Conservation (phyloP, 1,139 yeast genomes). For the Arxiozyma telluris region DNA sequence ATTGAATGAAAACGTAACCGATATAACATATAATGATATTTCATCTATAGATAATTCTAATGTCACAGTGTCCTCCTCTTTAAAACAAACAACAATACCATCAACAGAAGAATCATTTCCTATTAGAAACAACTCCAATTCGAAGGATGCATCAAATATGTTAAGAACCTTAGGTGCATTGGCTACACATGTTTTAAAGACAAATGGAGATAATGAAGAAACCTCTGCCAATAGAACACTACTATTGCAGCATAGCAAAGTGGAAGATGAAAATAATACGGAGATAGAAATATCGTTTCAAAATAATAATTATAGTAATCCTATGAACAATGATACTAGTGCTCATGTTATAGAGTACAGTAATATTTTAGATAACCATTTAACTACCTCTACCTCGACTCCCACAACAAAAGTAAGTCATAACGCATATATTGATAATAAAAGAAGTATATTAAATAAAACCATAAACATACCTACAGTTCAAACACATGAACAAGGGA, state of each 20-base stretch:
- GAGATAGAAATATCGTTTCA: constrained; percentile 16
- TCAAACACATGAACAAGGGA: background rate
- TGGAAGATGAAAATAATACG: constrained; percentile 15
- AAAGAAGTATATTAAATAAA: background rate
- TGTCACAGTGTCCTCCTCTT: constrained; percentile 7
- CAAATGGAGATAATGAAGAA: constrained; percentile 23
- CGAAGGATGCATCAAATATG: constrained; percentile 27
- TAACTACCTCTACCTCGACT: background rate
- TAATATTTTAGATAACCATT: background rate
- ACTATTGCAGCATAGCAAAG: constrained; percentile 12
- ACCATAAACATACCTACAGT: background rate
- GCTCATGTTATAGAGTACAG: background rate
- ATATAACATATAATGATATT: constrained; percentile 10
- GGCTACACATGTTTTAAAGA: constrained; percentile 38
- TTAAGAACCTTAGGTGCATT: constrained; percentile 39
- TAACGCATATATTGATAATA: background rate
- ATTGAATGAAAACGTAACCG: constrained; percentile 16
- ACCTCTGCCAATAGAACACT: constrained; percentile 20
- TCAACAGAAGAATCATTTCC: background rate
- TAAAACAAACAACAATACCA: constrained; percentile 2
- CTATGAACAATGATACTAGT: background rate
- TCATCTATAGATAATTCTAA: constrained; percentile 8
- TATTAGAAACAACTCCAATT: background rate
- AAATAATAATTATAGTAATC: background rate
- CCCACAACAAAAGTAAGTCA: background rate